Evolutionary conservation across 2,329 filamentous ascomycete species (phyloP).

Genomic region (Colletotrichum camelliae): DNA sequence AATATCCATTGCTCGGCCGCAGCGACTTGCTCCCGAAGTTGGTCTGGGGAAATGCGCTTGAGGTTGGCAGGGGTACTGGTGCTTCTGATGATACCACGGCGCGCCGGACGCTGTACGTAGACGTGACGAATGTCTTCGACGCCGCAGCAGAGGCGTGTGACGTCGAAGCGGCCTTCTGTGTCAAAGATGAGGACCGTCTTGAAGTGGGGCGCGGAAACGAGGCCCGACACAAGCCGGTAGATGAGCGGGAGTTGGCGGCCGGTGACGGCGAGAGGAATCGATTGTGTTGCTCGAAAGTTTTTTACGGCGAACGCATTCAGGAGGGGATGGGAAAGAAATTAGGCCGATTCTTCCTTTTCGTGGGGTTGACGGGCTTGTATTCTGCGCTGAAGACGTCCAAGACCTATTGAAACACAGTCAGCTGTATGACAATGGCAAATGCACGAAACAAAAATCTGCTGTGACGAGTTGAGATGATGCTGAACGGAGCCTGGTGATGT

Average conservation of each 20-base stretch:
- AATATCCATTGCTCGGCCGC: slow-evolving; percentile 54
- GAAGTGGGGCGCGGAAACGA: slow-evolving; percentile 52
- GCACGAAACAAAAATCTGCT: background rate
- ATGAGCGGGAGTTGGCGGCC: slow-evolving; percentile 61
- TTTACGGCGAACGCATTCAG: slow-evolving; percentile 52
- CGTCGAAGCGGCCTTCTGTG: slow-evolving; percentile 59
- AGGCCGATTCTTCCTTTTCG: slow-evolving; percentile 2
- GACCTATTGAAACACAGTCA: slow-evolving; percentile 26
- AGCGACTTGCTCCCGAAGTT: slow-evolving; percentile 40
- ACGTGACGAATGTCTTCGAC: slow-evolving; percentile 52
- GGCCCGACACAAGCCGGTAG: slow-evolving; percentile 58
- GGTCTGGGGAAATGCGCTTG: slow-evolving; percentile 21
- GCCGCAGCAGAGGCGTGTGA: slow-evolving; percentile 46
- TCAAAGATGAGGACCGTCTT: slow-evolving; percentile 62
- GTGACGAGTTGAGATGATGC: background rate
- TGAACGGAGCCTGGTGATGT: background rate
- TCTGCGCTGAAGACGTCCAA: slow-evolving; percentile 29
- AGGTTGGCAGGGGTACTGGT: background rate
- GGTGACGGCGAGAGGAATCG: slow-evolving; percentile 52
- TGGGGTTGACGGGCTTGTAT: background rate
- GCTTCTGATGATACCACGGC: slow-evolving; percentile 26
- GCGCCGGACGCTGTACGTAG: slow-evolving; percentile 52
- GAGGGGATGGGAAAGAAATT: slow-evolving; percentile 44
- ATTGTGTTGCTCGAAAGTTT: slow-evolving; percentile 55
- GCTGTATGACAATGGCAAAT: background rate